These are phyloP conservation scores for Trichoderma reesei DNA, from an alignment of 495 filamentous ascomycete species.

Conservation along the genomic window DNA sequence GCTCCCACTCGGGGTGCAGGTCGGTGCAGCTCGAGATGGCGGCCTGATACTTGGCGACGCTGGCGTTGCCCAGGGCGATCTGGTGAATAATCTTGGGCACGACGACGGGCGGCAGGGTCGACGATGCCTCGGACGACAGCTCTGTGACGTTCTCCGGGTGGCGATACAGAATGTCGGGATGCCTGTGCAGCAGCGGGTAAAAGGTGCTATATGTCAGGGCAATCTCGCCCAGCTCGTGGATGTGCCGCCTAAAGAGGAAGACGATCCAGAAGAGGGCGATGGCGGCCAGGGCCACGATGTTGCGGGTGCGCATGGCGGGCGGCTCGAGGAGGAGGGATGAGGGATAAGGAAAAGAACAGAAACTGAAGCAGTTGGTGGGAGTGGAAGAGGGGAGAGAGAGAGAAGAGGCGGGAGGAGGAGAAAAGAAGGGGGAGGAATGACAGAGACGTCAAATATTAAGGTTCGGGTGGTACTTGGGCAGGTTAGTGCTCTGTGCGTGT, in stretches of 20 bases:
- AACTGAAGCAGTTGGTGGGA: neutral
- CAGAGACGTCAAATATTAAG: no score
- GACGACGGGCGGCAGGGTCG: neutral
- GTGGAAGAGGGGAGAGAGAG: neutral
- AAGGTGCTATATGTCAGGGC: slow-evolving; percentile 4
- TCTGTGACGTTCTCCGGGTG: neutral
- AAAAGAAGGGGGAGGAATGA: no score
- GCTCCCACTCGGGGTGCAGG: slow-evolving; percentile 4
- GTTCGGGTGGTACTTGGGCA: no score
- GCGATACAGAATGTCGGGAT: neutral
- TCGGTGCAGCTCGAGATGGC: neutral
- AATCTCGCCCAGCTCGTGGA: neutral
- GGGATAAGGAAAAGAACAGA: neutral
- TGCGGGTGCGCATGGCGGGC: slow-evolving; percentile 2
- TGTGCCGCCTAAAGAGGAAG: neutral
- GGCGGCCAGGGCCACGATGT: slow-evolving; percentile 6
- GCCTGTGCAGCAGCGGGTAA: neutral
- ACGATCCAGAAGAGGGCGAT: neutral
- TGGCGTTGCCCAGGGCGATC: slow-evolving; percentile 8
- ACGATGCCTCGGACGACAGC: neutral
- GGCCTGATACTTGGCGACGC: neutral
- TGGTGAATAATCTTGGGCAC: slow-evolving; percentile 10
- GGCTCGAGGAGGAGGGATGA: neutral
- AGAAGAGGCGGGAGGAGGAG: no score
- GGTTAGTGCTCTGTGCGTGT: no score